A percentile compares a stretch with the other conserved stretches of the same genome.
Conservation (phyloP, 495 filamentous ascomycete genomes). For the Penicillium waksmanii region DNA sequence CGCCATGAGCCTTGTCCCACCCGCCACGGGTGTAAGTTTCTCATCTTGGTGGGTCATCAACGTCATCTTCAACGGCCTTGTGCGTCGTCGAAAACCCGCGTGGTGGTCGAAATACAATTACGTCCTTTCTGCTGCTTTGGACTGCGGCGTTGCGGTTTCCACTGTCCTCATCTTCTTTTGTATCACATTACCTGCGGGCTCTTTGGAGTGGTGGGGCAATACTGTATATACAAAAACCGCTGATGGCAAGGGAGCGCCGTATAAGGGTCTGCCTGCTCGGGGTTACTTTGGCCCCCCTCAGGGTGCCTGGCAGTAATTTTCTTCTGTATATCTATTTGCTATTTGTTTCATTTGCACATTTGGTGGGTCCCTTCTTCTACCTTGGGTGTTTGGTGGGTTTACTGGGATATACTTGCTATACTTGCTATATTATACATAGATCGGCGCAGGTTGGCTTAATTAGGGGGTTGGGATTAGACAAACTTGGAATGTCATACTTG, state of each 20-base stretch:
- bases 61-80: conserved; percentile 63
- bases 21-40: conserved; percentile 70
- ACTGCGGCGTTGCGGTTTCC: conserved; percentile 63
- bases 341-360: neutral
- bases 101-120: conserved; percentile 73
- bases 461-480: no score
- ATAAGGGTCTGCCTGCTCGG: conserved; percentile 36
- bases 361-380: neutral
- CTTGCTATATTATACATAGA: neutral
- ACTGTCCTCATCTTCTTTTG: conserved; percentile 70
- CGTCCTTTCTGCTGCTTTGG: conserved; percentile 62
- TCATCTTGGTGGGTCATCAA: conserved; percentile 70
- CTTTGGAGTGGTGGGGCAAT: conserved; percentile 73
- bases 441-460: no score
- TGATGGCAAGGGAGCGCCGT: conserved; percentile 51
- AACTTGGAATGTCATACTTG: no score
- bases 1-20: conserved; percentile 64
- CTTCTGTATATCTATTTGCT: neutral
- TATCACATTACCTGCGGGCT: conserved; percentile 65
- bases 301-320: conserved; percentile 46
- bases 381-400: neutral
- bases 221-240: conserved; percentile 50
- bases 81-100: conserved; percentile 58
- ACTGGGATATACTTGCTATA: neutral
- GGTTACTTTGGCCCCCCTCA: conserved; percentile 65